Conservation (phyloP, 352 stramenopile genomes). For the Phytophthora boehmeriae region DNA sequence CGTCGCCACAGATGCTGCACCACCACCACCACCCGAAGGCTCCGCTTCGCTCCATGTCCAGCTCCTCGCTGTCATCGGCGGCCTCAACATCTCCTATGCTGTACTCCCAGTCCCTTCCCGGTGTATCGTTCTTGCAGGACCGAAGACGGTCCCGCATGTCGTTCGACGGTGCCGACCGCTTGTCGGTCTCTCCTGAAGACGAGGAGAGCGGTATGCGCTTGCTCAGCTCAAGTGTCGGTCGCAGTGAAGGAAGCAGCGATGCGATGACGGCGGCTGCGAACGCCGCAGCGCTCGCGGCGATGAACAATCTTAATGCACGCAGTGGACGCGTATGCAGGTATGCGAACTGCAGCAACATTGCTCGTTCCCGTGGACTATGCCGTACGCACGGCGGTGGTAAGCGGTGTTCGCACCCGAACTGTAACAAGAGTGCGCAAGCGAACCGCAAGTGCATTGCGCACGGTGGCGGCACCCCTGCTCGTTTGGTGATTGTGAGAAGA, state of each 20-base stretch:
- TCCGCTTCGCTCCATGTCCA: slow-evolving; percentile 34
- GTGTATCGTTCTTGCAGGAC: slow-evolving; percentile 66
- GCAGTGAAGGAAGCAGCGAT: slow-evolving; percentile 38
- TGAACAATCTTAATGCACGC: slow-evolving; percentile 36
- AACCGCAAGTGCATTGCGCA: slow-evolving; percentile 90
- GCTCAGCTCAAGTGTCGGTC: slow-evolving; percentile 74
- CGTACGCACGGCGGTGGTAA: slow-evolving; percentile 81
- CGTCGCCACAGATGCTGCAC: slow-evolving; percentile 34
- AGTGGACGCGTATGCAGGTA: slow-evolving; percentile 82
- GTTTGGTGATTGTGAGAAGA: slow-evolving; percentile 88
- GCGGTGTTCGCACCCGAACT: slow-evolving; percentile 81
- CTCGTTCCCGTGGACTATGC: slow-evolving; percentile 75
- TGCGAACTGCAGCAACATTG: slow-evolving; percentile 87
- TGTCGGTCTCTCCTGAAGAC: slow-evolving; percentile 73
- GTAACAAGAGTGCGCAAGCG: slow-evolving; percentile 88
- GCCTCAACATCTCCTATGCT: slow-evolving; percentile 35
- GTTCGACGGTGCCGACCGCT: slow-evolving; percentile 64
- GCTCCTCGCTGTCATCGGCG: slow-evolving; percentile 49
- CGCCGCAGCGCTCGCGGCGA: slow-evolving; percentile 25
- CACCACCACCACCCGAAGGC: slow-evolving; percentile 30
- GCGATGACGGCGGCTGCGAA: slow-evolving; percentile 38
- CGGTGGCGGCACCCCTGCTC: slow-evolving; percentile 86
- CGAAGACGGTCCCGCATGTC: slow-evolving; percentile 59
- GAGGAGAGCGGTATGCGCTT: slow-evolving; percentile 74
- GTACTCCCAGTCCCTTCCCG: slow-evolving; percentile 77